Conservation (phyloP, 257 asterid species). For the Petrea volubilis region DNA sequence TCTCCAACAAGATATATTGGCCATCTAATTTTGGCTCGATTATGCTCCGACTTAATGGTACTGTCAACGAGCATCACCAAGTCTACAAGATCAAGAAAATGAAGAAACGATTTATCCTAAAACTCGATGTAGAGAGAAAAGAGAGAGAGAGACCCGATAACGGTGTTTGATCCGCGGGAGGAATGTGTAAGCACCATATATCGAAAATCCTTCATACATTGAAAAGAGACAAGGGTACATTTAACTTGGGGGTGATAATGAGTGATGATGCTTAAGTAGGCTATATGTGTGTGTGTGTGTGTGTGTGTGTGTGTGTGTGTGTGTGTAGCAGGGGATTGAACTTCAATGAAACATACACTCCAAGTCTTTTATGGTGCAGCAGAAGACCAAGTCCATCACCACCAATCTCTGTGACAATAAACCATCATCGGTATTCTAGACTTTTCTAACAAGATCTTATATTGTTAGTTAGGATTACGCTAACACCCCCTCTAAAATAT, state of each 20-base stretch:
- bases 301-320: too few species aligned
- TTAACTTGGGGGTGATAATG: background rate
- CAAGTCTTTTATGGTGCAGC: conserved; percentile 42
- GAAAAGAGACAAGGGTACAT: background rate
- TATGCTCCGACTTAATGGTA: conserved; percentile 39
- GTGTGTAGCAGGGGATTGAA: background rate
- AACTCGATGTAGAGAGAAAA: background rate
- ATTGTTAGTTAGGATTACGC: too few species aligned
- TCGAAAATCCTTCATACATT: conserved; percentile 46
- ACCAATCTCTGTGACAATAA: conserved; percentile 36
- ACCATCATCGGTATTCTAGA: background rate
- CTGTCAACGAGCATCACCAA: conserved; percentile 40
- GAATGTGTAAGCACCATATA: conserved; percentile 62
- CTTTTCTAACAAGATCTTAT: background rate
- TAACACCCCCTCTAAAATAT: too few species aligned
- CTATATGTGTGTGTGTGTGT: background rate
- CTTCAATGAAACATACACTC: conserved; percentile 33
- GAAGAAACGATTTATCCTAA: background rate
- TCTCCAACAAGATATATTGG: conserved; percentile 66
- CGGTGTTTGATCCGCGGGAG: conserved; percentile 46
- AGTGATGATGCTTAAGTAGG: background rate
- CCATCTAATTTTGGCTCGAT: conserved; percentile 21
- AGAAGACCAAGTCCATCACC: conserved; percentile 56
- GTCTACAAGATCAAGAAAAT: background rate
- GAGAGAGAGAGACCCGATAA: conserved; percentile 41